Conservation (phyloP, 2,329 filamentous ascomycete species). For the Hysterium pulicare region DNA sequence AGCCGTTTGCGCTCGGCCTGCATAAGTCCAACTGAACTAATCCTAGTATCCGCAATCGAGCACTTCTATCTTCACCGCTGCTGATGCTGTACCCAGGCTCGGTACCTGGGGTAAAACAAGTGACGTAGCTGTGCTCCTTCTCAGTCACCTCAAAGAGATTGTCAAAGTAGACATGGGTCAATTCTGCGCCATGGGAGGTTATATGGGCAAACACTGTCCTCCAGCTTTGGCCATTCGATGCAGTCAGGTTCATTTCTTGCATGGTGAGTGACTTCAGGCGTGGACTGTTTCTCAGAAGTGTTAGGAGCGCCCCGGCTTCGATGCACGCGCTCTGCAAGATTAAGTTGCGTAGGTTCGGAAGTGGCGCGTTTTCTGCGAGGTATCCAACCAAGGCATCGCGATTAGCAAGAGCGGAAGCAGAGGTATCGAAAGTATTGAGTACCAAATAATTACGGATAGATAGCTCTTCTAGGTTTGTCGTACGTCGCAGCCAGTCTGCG, state of each 20-base stretch:
- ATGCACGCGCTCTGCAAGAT: not conserved
- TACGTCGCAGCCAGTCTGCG: not conserved
- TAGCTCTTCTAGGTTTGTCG: not conserved
- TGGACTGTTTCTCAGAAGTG: slow-evolving; percentile 1
- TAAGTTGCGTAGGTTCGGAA: not conserved
- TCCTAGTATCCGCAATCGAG: not conserved
- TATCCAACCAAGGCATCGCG: not conserved
- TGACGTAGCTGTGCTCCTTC: not conserved
- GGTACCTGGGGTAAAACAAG: slow-evolving; percentile 1
- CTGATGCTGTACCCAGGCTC: not conserved
- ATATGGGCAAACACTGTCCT: slow-evolving; percentile 4
- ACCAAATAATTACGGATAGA: not conserved
- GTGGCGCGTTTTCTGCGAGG: not conserved
- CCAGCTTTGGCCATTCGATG: slow-evolving; percentile 4
- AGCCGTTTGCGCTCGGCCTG: not conserved
- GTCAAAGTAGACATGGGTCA: not conserved
- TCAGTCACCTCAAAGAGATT: not conserved
- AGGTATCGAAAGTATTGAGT: slow-evolving; percentile 1
- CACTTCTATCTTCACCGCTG: not conserved
- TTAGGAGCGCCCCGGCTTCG: not conserved
- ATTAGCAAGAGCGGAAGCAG: not conserved
- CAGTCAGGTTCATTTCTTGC: slow-evolving; percentile 1
- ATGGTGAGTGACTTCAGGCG: slow-evolving; percentile 1
- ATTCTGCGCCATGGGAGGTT: slow-evolving; percentile 2
- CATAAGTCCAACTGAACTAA: not conserved